These are phyloP conservation scores for Lycium barbarum DNA, from an alignment of 257 asterid species.

Conservation along the genomic window DNA sequence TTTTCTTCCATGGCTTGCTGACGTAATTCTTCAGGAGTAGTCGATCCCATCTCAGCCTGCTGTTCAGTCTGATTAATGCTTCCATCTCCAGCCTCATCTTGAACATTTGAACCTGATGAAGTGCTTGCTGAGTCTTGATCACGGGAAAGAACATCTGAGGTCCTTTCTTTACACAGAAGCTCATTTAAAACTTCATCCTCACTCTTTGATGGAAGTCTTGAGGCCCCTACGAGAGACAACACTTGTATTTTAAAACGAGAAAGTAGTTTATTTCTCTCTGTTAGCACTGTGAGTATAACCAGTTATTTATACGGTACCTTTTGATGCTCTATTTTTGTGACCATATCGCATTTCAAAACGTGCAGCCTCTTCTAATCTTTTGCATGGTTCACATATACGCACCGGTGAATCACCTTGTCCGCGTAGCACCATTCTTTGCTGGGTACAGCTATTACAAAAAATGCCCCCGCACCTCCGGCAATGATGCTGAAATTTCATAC, in stretches of 20 bases:
- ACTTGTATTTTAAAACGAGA: constrained; percentile 21
- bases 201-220: constrained; percentile 56
- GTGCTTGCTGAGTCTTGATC: constrained; percentile 42
- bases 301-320: constrained; percentile 52
- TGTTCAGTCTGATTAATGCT: constrained; percentile 5
- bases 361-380: constrained; percentile 89
- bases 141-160: constrained; percentile 40
- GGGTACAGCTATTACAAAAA: constrained; percentile 85
- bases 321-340: constrained; percentile 63
- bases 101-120: constrained; percentile 57
- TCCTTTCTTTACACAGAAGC: constrained; percentile 54
- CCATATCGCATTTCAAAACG: constrained; percentile 91
- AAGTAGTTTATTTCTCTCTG: not conserved
- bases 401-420: constrained; percentile 99
- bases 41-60: constrained; percentile 47
- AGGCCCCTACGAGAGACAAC: constrained; percentile 60
- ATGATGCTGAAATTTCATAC: constrained; percentile 78
- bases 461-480: constrained; percentile 99
- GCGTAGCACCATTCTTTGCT: constrained; percentile 88
- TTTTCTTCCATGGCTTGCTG: constrained; percentile 85
- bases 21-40: constrained; percentile 85
- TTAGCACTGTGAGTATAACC: constrained; percentile 15
- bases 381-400: constrained; percentile 95
- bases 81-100: constrained; percentile 46
- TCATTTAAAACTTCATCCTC: constrained; percentile 69